These are phyloP conservation scores for Exophiala oligosperma DNA, from an alignment of 2,329 filamentous ascomycete genomes.

Conservation along the genomic window DNA sequence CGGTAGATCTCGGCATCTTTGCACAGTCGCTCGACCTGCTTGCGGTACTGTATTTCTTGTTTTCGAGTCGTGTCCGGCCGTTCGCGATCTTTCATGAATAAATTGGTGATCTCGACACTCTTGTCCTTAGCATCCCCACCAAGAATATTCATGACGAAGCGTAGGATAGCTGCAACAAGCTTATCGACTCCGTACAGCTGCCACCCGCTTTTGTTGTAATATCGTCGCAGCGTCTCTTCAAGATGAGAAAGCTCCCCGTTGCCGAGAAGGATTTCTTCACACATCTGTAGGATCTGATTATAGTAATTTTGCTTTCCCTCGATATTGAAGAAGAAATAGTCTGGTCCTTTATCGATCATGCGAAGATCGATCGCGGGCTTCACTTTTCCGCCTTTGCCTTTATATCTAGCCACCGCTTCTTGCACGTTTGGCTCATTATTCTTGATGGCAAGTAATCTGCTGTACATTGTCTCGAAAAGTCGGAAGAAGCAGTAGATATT, in stretches of 20 bases:
- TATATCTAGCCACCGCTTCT: conserved; percentile 71
- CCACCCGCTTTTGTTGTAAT: conserved; percentile 89
- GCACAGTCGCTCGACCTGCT: conserved; percentile 87
- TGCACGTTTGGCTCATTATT: conserved; percentile 71
- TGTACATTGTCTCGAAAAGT: conserved; percentile 88
- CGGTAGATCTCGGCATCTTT: conserved; percentile 92
- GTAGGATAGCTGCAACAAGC: conserved; percentile 75
- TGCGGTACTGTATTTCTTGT: conserved; percentile 84
- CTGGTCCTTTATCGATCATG: conserved; percentile 73
- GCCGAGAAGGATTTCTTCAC: conserved; percentile 81
- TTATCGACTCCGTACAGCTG: conserved; percentile 92
- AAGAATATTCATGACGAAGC: conserved; percentile 69
- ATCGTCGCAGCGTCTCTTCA: conserved; percentile 87
- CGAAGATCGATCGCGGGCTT: conserved; percentile 84
- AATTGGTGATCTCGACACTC: conserved; percentile 82
- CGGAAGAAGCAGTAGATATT: conserved; percentile 94
- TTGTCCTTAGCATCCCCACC: conserved; percentile 82
- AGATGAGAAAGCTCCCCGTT: conserved; percentile 80
- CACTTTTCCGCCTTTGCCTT: conserved; percentile 41
- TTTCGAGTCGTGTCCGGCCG: conserved; percentile 86
- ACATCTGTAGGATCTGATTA: conserved; percentile 77
- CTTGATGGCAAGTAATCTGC: conserved; percentile 80
- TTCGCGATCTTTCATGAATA: conserved; percentile 79
- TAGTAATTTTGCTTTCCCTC: conserved; percentile 72
- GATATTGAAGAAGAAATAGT: conserved; percentile 72